phyloP scores from a whole-genome alignment of 306 rosid species.

The Ochetophila trinervis region DNA sequence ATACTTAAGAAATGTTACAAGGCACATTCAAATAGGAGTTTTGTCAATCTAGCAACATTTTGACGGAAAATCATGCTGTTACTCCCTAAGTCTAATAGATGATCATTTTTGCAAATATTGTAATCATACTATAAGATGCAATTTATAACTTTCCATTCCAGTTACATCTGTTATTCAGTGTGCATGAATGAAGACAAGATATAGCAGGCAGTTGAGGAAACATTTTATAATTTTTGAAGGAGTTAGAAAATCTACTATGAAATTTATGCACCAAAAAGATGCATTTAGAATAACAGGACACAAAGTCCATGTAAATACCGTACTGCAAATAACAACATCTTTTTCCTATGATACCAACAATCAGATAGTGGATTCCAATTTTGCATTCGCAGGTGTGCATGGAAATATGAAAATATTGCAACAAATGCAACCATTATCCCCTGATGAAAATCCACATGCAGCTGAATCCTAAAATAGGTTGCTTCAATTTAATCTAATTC shows the following conservation, averaged over 20 bases:
- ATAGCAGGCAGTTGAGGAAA: too few species aligned
- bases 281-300: neutral
- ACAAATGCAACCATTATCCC: neutral
- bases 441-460: neutral
- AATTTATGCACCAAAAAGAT: neutral
- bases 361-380: neutral
- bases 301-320: neutral
- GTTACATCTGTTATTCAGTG: too few species aligned
- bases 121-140: too few species aligned
- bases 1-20: neutral
- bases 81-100: too few species aligned
- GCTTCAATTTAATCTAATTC: constrained; percentile 6
- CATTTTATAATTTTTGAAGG: too few species aligned
- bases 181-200: too few species aligned
- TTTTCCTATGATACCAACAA: neutral
- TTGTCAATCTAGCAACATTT: too few species aligned
- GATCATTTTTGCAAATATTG: too few species aligned
- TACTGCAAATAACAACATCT: neutral
- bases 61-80: too few species aligned
- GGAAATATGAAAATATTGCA: neutral
- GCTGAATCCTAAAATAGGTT: constrained; percentile 7
- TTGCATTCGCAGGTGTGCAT: too few species aligned
- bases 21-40: neutral
- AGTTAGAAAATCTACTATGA: too few species aligned
- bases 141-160: too few species aligned